phyloP scores from a whole-genome alignment of 192 early-diverging fungal species.

The Phlyctochytrium arcticum region DNA sequence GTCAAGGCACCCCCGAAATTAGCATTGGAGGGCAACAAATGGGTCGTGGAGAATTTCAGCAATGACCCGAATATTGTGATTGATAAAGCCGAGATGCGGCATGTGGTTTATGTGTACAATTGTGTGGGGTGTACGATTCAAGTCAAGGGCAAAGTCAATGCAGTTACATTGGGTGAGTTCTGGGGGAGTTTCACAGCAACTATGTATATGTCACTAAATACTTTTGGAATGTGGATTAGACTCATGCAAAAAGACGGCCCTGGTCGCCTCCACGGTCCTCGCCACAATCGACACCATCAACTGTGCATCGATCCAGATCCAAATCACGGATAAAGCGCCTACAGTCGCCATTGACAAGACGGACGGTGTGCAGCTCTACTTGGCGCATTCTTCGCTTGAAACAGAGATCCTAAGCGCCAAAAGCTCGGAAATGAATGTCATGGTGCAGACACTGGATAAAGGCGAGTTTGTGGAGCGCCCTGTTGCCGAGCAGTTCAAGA shows the following conservation, averaged over 20 bases:
- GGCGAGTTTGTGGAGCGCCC: slow-evolving; percentile 80
- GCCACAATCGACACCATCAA: slow-evolving; percentile 88
- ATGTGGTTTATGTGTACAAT: slow-evolving; percentile 92
- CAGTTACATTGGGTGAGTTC: slow-evolving; percentile 72
- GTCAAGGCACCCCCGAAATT: slow-evolving; percentile 74
- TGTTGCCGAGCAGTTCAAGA: slow-evolving; percentile 91
- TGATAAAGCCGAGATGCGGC: slow-evolving; percentile 75
- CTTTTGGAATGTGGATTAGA: slow-evolving; percentile 41
- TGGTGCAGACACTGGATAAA: slow-evolving; percentile 68
- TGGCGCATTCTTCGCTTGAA: slow-evolving; percentile 66
- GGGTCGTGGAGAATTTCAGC: slow-evolving; percentile 89
- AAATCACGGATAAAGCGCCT: slow-evolving; percentile 77
- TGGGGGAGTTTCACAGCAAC: slow-evolving; percentile 2
- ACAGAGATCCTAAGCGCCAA: slow-evolving; percentile 92
- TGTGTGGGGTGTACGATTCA: slow-evolving; percentile 87
- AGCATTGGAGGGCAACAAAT: slow-evolving; percentile 85
- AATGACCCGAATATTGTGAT: slow-evolving; percentile 69
- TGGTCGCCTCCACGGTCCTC: slow-evolving; percentile 79
- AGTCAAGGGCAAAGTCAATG: slow-evolving; percentile 89
- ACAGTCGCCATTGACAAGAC: slow-evolving; percentile 89
- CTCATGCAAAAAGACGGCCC: slow-evolving; percentile 83
- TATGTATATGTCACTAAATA: neutral
- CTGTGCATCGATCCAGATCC: slow-evolving; percentile 81
- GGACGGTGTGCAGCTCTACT: slow-evolving; percentile 87
- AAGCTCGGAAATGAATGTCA: slow-evolving; percentile 85